These are phyloP conservation scores for Penicillium sp. DNA, from an alignment of 2,329 filamentous ascomycete genomes.

Conservation along the genomic window DNA sequence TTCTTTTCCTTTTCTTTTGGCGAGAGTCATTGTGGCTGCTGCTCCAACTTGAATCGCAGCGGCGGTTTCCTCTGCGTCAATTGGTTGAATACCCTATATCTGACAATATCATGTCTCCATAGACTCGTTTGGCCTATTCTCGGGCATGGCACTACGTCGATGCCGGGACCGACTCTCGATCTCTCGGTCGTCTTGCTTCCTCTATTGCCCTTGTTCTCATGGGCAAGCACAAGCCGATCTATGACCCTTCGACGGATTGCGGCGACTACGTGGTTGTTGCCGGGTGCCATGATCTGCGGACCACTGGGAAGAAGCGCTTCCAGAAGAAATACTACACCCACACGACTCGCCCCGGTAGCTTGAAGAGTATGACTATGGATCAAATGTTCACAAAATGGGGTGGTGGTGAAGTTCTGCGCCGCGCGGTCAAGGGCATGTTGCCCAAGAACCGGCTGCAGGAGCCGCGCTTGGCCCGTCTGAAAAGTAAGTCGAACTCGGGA, in stretches of 20 bases:
- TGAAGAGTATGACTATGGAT: conserved; percentile 91
- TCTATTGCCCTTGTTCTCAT: conserved; percentile 82
- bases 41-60: not conserved
- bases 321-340: conserved; percentile 97
- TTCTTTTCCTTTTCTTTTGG: not conserved
- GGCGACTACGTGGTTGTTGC: conserved; percentile 97
- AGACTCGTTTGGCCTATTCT: conserved; percentile 96
- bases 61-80: not conserved
- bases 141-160: conserved; percentile 91
- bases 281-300: conserved; percentile 77
- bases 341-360: conserved; percentile 78
- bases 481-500: conserved; percentile 50
- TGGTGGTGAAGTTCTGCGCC: conserved; percentile 81
- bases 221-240: conserved; percentile 99
- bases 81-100: not conserved
- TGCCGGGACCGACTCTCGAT: conserved; percentile 62
- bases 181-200: conserved; percentile 84
- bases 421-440: conserved; percentile 93
- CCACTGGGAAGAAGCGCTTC: conserved; percentile 83
- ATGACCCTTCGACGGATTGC: conserved; percentile 94
- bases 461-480: conserved; percentile 77
- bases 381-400: conserved; percentile 90
- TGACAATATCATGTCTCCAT: conserved; percentile 6
- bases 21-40: no score
- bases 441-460: conserved; percentile 93